Base-by-base conservation (phyloP, 108 stramenopile genomes). In the Nannochloropsis salina region DNA sequence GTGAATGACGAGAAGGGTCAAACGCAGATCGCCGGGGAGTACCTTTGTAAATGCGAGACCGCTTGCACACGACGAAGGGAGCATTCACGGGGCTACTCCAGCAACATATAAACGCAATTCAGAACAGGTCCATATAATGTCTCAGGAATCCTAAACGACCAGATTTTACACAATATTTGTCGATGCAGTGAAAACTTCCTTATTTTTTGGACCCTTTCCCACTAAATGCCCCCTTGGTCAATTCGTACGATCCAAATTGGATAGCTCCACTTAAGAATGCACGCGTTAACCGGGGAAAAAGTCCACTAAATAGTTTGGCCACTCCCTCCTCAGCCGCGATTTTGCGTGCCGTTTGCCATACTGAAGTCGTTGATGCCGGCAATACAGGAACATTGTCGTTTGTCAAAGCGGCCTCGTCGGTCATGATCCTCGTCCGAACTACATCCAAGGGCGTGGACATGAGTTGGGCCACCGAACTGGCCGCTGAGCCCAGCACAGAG, bases 161-260 rank as follows among this genome's bases (percentile, higher is more conserved):
- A 1, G 31, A 31, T 1, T 31, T 31, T 31, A 31, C 31, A 31
- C 31, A 31, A 31, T 31, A 31, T 31, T 31, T 31, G 31, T 31
- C 31, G 31, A 31, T 31, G 31, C 31, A 31, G 31, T 31, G 31
- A 31, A 31, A 31, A 31, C 0, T 31, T 31, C 1, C 31, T 31
- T 31, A 31, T 31, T 31, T 31, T 1, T 31, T 31, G 31, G 31
- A 31, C 31, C 31, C 0, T 31, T 31, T 31, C 31, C 31, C 31
- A n/a, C 89, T 85, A 41, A 90, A 90, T 2, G 86, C 83, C 42
- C 83, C 83, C 86, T 90, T 90, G 9, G 89, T 42, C 18, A 84
- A 86, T 41, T 91, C 90, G 86, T 91, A 91, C 22, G 90, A 47
- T 6, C 87, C 88, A 44, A 91, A 91, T 82, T 91, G 90, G 44